Base-by-base conservation (phyloP, 208 protist species). In the Crithidia mellificae region DNA sequence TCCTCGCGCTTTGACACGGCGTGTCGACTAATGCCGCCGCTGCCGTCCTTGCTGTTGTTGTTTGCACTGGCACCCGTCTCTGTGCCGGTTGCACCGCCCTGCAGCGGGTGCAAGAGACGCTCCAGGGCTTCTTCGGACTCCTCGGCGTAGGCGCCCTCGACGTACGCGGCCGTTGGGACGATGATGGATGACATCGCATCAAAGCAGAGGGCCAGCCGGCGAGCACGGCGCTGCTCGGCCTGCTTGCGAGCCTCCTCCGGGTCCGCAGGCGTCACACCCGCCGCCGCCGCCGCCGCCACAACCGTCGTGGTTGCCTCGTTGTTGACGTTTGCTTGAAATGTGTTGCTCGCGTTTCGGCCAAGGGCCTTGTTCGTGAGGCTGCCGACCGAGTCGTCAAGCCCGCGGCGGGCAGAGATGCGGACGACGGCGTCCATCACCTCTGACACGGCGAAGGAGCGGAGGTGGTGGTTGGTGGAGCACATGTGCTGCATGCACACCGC, bases 381-480 rank as follows among this genome's bases (percentile, higher is more conserved):
- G 39, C 29, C 53, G 20, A 43, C 32, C 17, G 50, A 29, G 27
- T 43, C 34, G 61, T 57, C 63, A 32, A 46, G 52, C 22, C 53
- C 46, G 32, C 57, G 61, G 49, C 54, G 52, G 30, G 57, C 53
- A 22, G 78, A 73, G 54, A 90, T 63, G 46, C 70, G 73, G 62
- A 85, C 66, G 19, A 91, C 73, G 46, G 77, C 65, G 65, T 94
- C 88, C 62, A 87, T 82, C 53, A 92, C 78, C 63, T 88, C 89
- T 15, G 89, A 92, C 29, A 84, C 70, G 39, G 76, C 78, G 68
- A 92, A 92, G 46, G 78, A 74, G 66, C 84, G 78, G 15, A 95
- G 43, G 63, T 82, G 71, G 9, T 82, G 53, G 57, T 90, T 85
- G 11, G 72, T 81, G 29, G 79, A 70, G 71, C 84, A 92, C 34